Conservation (phyloP, 176 grass and related monocot genomes). For the Carex scoparia region DNA sequence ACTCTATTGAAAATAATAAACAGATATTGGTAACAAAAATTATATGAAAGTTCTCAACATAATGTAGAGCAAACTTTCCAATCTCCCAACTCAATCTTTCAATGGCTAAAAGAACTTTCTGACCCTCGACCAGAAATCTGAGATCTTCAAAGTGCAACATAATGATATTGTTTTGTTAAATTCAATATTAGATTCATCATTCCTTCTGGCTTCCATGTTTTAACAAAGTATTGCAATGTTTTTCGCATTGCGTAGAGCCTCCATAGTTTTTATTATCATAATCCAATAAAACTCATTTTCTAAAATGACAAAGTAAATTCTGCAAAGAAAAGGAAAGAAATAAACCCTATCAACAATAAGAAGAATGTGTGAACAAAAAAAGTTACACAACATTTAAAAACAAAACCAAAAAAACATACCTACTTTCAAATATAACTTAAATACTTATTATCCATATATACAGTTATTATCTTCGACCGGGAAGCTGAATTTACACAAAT, state of each 20-base stretch:
- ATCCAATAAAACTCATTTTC: neutral
- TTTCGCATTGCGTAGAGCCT: neutral
- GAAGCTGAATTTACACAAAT: slow-evolving; percentile 15
- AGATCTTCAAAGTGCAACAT: neutral
- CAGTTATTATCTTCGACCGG: slow-evolving; percentile 15
- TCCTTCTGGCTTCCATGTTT: neutral
- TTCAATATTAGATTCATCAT: neutral
- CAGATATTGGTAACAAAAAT: neutral
- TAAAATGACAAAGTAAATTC: neutral
- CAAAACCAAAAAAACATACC: neutral
- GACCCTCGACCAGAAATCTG: neutral
- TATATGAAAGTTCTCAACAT: neutral
- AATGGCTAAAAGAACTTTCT: neutral
- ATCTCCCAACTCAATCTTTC: neutral
- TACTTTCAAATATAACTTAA: slow-evolving; percentile 12
- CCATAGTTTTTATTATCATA: neutral
- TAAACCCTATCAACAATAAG: neutral
- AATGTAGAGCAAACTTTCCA: neutral
- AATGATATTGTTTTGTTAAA: neutral
- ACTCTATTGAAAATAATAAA: neutral
- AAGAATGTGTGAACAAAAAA: neutral
- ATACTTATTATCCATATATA: slow-evolving; percentile 20
- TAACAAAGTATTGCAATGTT: neutral
- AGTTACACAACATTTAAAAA: neutral
- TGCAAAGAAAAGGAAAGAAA: neutral